These are phyloP conservation scores for Chaetomiaceae sp. DNA, from an alignment of 2,329 filamentous ascomycete species.

Conservation along the genomic window DNA sequence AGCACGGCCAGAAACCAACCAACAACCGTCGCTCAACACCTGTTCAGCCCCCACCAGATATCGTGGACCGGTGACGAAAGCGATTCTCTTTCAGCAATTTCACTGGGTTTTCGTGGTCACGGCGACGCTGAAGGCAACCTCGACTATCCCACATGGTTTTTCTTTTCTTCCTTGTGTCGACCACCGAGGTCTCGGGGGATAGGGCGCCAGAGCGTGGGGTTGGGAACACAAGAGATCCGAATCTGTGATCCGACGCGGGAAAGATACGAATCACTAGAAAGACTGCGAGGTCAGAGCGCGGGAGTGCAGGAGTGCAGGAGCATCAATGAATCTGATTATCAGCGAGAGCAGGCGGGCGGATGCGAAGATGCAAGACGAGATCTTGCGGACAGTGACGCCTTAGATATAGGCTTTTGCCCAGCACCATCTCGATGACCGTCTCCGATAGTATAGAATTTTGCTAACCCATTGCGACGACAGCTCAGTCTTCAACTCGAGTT, in stretches of 20 bases:
- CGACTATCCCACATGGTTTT: conserved; percentile 20
- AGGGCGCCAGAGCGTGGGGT: conserved; percentile 7
- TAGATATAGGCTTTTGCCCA: conserved; percentile 16
- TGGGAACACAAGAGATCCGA: conserved; percentile 10
- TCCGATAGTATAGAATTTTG: background rate
- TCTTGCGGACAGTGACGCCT: conserved; percentile 17
- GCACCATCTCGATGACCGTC: conserved; percentile 9
- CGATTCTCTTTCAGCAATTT: conserved; percentile 13
- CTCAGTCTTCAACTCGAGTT: conserved; percentile 3
- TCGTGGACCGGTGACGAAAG: conserved; percentile 12
- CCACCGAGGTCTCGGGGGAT: background rate
- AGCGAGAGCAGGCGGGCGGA: conserved; percentile 6
- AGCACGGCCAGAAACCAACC: background rate
- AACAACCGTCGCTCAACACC: background rate
- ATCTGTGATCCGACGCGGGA: background rate
- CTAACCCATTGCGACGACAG: conserved; percentile 13
- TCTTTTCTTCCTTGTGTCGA: conserved; percentile 15
- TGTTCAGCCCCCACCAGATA: conserved; percentile 16
- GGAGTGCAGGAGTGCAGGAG: background rate
- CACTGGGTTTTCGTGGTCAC: conserved; percentile 19
- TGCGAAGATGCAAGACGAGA: conserved; percentile 14
- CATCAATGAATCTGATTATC: conserved; percentile 1
- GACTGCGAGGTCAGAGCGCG: background rate
- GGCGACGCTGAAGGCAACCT: conserved; percentile 12
- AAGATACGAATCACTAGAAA: conserved; percentile 3